A percentile compares a stretch with the other conserved stretches of the same genome.
These are phyloP conservation scores for Lentithecium fluviatile DNA, from an alignment of 495 filamentous ascomycete genomes.

Conservation along the genomic window DNA sequence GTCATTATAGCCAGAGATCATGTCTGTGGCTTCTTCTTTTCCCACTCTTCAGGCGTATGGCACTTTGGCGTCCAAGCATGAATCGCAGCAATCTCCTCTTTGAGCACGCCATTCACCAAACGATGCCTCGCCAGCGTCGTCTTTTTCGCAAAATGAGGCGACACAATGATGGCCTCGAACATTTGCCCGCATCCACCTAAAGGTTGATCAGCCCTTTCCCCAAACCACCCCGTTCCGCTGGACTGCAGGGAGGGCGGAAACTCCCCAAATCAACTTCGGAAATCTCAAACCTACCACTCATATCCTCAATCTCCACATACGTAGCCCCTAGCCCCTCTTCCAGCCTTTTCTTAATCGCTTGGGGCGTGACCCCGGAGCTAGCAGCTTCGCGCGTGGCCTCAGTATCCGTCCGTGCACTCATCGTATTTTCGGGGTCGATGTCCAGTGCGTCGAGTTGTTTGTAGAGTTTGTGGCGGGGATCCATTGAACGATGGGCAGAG, in stretches of 20 bases:
- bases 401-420: slow-evolving; percentile 43
- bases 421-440: slow-evolving; percentile 20
- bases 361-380: slow-evolving; percentile 66
- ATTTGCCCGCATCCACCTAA: slow-evolving; percentile 92
- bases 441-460: slow-evolving; percentile 25
- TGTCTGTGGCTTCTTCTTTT: slow-evolving; percentile 54
- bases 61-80: slow-evolving; percentile 99
- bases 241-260: no score
- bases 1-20: no score
- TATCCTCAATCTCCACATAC: slow-evolving; percentile 88
- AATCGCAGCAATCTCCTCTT: slow-evolving; percentile 89
- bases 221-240: neutral
- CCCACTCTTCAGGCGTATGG: slow-evolving; percentile 92
- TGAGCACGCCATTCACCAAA: slow-evolving; percentile 81
- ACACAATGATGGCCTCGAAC: slow-evolving; percentile 89
- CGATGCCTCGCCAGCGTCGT: slow-evolving; percentile 84
- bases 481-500: slow-evolving; percentile 1
- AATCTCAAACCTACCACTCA: slow-evolving; percentile 65
- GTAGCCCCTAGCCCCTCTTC: slow-evolving; percentile 70
- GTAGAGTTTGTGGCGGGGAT: slow-evolving; percentile 25
- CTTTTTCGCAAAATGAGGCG: slow-evolving; percentile 81
- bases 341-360: slow-evolving; percentile 65
- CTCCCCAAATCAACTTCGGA: neutral
- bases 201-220: slow-evolving; percentile 1
- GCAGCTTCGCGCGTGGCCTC: slow-evolving; percentile 47